Evolutionary conservation across 192 early-diverging fungal species (phyloP), one percentile per base, ranked within the genome.

Genomic region (Linderina pennispora): DNA sequence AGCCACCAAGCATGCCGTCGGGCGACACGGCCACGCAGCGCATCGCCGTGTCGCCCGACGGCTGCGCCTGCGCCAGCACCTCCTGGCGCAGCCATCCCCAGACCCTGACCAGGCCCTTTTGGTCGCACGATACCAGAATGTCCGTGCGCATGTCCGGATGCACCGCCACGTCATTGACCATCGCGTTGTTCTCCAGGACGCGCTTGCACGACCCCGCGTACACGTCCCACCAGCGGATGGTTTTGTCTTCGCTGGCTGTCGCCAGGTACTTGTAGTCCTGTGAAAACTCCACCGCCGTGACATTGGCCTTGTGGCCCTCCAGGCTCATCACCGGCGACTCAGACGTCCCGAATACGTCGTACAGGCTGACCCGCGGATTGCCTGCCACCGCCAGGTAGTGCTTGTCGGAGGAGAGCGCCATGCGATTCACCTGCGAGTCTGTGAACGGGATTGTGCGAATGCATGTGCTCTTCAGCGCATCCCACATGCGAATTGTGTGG

Each of bases 401-500:
- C 40, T 67, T 66, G 50, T 66, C 47, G 48, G 53, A 59, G n/a
- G 63, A 67, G 33, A 74, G 51, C 19, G 71, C 60, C 64, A 74
- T 67, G 44, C 71, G 58, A 38, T 74, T 74, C 50, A 74, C 55
- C 46, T 74, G 65, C 20, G 63, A 59, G 28, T 74, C 71, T 3
- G 55, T 74, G 55, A 62, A 67, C 11, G 50, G 58, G 58, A 74
- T 74, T 11, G 59, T 55, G 36, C 65, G 63, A 11, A 59, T 74
- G 43, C 71, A 74, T 22, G 63, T 61, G 53, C 64, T 67, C 36
- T 74, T 74, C 23, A 63, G 59, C 33, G 71, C 71, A 48, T 74
- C 71, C 71, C 71, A 74, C 71, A 74, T 67, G 23, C 65, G 60
- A 37, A 74, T 67, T 40, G 65, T 63, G 49, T 74, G 54, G 65